Percentiles rank a stretch among this genome's conserved stretches.
Evolutionary conservation across 164 flowering plant species (phyloP).

Genomic region (Akebia trifoliata): DNA sequence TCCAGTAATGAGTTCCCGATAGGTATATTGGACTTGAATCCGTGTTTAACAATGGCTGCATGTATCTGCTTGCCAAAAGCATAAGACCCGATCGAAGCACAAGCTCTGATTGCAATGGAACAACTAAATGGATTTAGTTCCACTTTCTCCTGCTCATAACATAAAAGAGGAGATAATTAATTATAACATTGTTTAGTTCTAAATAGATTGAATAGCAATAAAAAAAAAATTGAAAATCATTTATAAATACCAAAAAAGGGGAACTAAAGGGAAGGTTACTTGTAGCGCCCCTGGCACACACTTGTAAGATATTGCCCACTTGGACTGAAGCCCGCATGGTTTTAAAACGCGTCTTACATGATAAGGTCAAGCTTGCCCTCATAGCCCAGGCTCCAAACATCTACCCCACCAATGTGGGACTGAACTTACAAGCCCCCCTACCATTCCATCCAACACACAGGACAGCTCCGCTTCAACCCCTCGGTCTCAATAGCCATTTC

Average conservation of each 20-base stretch:
- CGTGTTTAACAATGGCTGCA: constrained; percentile 47
- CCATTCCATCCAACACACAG: too few relatives aligned
- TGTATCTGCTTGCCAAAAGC: constrained; percentile 61
- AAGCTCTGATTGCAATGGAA: constrained; percentile 77
- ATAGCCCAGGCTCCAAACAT: too few relatives aligned
- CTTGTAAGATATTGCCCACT: too few relatives aligned
- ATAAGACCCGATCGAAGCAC: constrained; percentile 49
- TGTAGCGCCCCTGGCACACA: too few relatives aligned
- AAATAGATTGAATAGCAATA: neutral
- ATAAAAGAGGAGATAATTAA: neutral
- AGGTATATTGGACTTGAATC: constrained; percentile 49
- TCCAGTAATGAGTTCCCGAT: constrained; percentile 77
- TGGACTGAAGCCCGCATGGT: too few relatives aligned
- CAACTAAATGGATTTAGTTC: constrained; percentile 52
- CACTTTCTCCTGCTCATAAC: constrained; percentile 50
- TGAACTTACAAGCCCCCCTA: too few relatives aligned
- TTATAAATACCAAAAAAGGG: neutral
- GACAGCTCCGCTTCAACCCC: too few relatives aligned
- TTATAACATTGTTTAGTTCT: neutral
- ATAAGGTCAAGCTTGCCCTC: too few relatives aligned
- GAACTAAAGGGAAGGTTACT: too few relatives aligned
- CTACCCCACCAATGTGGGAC: too few relatives aligned
- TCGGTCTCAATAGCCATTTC: too few relatives aligned
- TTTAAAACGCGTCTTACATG: too few relatives aligned
- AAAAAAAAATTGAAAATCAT: neutral